Percentiles rank a stretch among this genome's conserved stretches.
These are phyloP conservation scores for Colletotrichum tropicale DNA, from an alignment of 2,329 filamentous ascomycete species.

Conservation along the genomic window DNA sequence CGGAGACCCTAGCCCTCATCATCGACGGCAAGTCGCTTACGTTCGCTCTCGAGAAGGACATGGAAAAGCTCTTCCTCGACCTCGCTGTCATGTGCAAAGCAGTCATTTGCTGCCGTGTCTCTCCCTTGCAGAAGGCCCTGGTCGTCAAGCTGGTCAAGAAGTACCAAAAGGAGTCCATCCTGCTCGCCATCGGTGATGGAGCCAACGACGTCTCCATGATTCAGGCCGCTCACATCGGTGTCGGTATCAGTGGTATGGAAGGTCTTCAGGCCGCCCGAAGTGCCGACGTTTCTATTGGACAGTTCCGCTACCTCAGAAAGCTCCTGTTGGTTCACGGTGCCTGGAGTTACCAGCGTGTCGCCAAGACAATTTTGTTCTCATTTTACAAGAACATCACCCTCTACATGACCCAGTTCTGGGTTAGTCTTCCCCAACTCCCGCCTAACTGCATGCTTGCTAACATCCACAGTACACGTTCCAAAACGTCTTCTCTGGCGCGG, in stretches of 20 bases:
- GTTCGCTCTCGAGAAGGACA: conserved; percentile 87
- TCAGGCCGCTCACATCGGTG: conserved; percentile 95
- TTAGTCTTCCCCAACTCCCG: conserved; percentile 47
- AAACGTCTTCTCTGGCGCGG: conserved; percentile 96
- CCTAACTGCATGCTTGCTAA: conserved; percentile 22
- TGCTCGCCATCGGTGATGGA: conserved; percentile 95
- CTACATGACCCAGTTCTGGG: conserved; percentile 99
- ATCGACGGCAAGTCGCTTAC: conserved; percentile 97
- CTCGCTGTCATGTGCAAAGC: conserved; percentile 96
- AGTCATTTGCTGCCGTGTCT: conserved; percentile 98
- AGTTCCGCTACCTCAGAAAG: conserved; percentile 95
- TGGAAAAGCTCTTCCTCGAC: conserved; percentile 93
- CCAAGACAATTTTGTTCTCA: conserved; percentile 96
- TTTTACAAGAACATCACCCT: conserved; percentile 99
- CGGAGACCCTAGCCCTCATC: conserved; percentile 86
- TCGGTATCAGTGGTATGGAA: conserved; percentile 96
- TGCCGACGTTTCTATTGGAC: conserved; percentile 92
- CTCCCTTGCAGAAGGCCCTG: conserved; percentile 93
- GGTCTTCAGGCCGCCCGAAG: conserved; percentile 95
- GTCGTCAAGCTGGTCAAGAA: conserved; percentile 98
- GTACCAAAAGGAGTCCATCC: conserved; percentile 83
- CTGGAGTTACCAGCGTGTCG: conserved; percentile 97
- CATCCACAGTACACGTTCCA: conserved; percentile 84
- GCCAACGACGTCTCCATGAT: conserved; percentile 99
- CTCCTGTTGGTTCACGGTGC: conserved; percentile 92